Base-by-base conservation (phyloP, 2,329 filamentous ascomycete species). In the Rhexocercosporidium sp. region DNA sequence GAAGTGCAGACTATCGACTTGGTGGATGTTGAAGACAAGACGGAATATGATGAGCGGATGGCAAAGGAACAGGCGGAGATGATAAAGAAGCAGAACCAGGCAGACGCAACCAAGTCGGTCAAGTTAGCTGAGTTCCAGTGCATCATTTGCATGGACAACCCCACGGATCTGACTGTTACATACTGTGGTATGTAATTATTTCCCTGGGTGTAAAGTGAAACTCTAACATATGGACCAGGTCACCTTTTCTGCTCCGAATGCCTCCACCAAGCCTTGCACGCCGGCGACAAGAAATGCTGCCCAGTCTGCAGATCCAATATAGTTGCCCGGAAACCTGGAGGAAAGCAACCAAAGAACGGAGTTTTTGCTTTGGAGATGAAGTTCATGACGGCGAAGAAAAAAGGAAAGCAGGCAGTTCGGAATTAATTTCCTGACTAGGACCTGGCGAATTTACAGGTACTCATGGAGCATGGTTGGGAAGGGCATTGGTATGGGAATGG, bases 91-190 rank as follows among this genome's bases (percentile, higher is more conserved):
- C 75, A 83, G n/a, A 77, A 79, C 66, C 79, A 81, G 68, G 81
- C 81, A 12, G 79, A 82, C 63, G 79, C 81, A 59, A 84, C 85
- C 60, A 85, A 83, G 51, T 74, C 81, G 78, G 60, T 76, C 82
- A 73, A 85, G 75, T 77, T 91, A 18, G 80, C 82, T 53, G 80
- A 81, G 3, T 88, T 90, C 57, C 86, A 90, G 77, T 91, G 88
- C 69, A 86, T 88, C 51, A 90, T 91, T 66, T 91, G 88, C 77
- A 88, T 90, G 86, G 88, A 90, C 68, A 82, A 87, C 68, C 84
- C 82, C 29, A 84, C 82, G 1, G 80, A 82, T 31, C 73, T 91
- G 68, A 89, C 87, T 1, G 84, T 90, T 54, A 91, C 88, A 2
- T 86, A 90, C 76, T 91, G 88, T 77, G 88, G 88, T 90, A 86